Conservation (phyloP, 257 asterid species). For the Leonotis leonurus region DNA sequence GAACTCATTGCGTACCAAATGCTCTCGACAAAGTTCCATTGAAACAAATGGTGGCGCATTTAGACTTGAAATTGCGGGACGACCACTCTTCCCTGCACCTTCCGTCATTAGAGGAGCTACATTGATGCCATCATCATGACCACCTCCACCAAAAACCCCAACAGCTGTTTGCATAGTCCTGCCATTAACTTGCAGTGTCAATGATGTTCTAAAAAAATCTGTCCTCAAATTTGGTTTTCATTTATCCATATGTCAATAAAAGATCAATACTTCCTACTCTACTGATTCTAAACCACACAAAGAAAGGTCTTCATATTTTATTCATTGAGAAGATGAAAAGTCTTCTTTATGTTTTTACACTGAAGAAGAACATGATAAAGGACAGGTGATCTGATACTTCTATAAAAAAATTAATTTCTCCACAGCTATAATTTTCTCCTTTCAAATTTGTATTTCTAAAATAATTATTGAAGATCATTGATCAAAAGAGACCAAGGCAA, state of each 20-base stretch:
- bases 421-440: background rate
- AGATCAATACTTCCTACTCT: background rate
- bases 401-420: background rate
- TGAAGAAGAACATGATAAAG: background rate
- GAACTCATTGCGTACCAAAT: conserved; percentile 45
- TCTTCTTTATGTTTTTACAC: background rate
- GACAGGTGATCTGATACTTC: background rate
- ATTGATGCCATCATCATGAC: conserved; percentile 42
- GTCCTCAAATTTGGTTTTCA: background rate
- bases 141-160: conserved; percentile 88
- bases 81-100: conserved; percentile 53
- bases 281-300: conserved; percentile 1
- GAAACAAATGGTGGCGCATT: conserved; percentile 76
- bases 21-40: conserved; percentile 87
- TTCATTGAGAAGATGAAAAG: background rate
- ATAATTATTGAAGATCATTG: background rate
- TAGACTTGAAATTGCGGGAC: conserved; percentile 74
- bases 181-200: conserved; percentile 21
- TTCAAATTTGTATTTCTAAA: background rate
- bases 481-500: background rate
- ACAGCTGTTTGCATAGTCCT: conserved; percentile 99
- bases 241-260: background rate
- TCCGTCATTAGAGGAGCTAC: conserved; percentile 67
- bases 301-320: background rate
- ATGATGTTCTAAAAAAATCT: background rate